Conservation (phyloP, 176 grass and related monocot species). For the Avena atlantica region DNA sequence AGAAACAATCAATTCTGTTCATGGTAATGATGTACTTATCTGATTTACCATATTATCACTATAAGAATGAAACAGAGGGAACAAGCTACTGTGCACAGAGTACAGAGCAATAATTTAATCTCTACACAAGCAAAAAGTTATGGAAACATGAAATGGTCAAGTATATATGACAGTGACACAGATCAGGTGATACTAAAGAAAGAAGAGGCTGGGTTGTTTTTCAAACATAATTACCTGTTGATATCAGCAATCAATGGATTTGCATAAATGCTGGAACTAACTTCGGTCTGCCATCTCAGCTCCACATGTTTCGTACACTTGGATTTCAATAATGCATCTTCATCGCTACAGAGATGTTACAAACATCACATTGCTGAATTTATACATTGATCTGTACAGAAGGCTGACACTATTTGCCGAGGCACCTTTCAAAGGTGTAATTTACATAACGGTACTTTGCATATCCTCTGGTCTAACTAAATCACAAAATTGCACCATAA, state of each 20-base stretch:
- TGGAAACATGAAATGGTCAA: too few relatives aligned
- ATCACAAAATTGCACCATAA: slow-evolving; percentile 26
- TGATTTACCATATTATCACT: too few relatives aligned
- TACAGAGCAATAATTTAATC: too few relatives aligned
- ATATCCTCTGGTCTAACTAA: slow-evolving; percentile 26
- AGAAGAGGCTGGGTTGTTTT: background rate
- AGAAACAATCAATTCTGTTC: too few relatives aligned
- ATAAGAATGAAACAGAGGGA: too few relatives aligned
- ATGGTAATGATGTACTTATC: too few relatives aligned
- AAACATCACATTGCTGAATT: slow-evolving; percentile 6
- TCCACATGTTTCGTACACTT: slow-evolving; percentile 89
- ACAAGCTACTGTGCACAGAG: too few relatives aligned
- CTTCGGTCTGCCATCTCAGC: slow-evolving; percentile 95
- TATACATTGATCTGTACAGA: slow-evolving; percentile 25
- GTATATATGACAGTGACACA: too few relatives aligned
- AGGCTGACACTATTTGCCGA: slow-evolving; percentile 2
- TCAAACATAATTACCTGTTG: slow-evolving; percentile 77
- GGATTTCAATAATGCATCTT: slow-evolving; percentile 79
- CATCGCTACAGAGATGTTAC: slow-evolving; percentile 64
- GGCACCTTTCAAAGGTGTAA: slow-evolving; percentile 13
- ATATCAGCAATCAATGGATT: slow-evolving; percentile 92
- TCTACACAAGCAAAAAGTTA: too few relatives aligned
- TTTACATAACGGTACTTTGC: background rate
- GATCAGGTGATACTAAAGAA: too few relatives aligned
- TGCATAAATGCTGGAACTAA: slow-evolving; percentile 98